phyloP scores from a whole-genome alignment of 495 filamentous ascomycete genomes.

The Staphylotrichum longicolle region DNA sequence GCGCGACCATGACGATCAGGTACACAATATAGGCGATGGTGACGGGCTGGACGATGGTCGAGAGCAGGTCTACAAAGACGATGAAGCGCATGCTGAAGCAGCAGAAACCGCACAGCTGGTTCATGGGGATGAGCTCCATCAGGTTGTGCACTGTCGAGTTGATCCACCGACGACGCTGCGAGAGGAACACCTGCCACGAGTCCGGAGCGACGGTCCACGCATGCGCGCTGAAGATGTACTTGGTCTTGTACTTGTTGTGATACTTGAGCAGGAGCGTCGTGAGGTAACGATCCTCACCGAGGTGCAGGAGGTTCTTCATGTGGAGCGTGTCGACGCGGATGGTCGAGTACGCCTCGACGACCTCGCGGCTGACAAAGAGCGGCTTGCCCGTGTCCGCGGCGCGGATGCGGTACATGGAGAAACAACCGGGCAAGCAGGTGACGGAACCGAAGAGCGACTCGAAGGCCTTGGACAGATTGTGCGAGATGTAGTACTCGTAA shows the following conservation, averaged over 20 bases:
- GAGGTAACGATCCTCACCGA: conserved; percentile 93
- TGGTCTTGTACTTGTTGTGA: conserved; percentile 93
- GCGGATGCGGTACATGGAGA: conserved; percentile 96
- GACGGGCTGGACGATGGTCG: conserved; percentile 88
- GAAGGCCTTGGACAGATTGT: conserved; percentile 98
- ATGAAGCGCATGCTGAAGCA: conserved; percentile 99
- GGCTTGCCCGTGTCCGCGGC: conserved; percentile 92
- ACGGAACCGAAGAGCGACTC: conserved; percentile 96
- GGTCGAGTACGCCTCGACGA: conserved; percentile 80
- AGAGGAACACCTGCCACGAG: conserved; percentile 89
- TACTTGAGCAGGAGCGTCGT: conserved; percentile 93
- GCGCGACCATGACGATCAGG: conserved; percentile 70
- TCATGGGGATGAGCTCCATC: conserved; percentile 88
- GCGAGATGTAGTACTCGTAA: conserved; percentile 99
- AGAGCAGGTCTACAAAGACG: conserved; percentile 90
- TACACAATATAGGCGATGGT: conserved; percentile 90
- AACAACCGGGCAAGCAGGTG: conserved; percentile 96
- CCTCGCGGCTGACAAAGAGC: conserved; percentile 87
- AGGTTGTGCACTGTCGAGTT: conserved; percentile 99
- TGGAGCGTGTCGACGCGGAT: conserved; percentile 97
- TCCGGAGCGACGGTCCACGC: conserved; percentile 97
- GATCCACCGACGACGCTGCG: conserved; percentile 98
- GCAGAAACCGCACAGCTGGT: conserved; percentile 97
- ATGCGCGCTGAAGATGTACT: conserved; percentile 89
- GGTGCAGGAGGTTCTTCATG: conserved; percentile 96